phyloP scores from a whole-genome alignment of 1,139 yeast species.

The Nakaseomyces bracarensis region DNA sequence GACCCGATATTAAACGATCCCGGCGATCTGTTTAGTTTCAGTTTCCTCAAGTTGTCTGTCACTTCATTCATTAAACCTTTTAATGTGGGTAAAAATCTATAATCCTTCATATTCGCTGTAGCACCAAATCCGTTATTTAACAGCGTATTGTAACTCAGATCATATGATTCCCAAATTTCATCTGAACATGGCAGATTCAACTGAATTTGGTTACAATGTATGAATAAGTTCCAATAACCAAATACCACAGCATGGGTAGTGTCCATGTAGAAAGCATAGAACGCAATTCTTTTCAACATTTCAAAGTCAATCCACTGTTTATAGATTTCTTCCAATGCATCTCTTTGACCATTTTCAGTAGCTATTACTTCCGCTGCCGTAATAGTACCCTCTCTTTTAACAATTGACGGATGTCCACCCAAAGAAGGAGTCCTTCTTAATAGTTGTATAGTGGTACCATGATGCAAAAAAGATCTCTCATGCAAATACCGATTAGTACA shows the following conservation, averaged over 20 bases:
- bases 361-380: slow-evolving; percentile 9
- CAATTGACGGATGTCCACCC: slow-evolving; percentile 54
- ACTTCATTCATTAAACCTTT: slow-evolving; percentile 38
- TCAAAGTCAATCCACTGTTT: slow-evolving; percentile 70
- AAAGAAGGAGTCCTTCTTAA: slow-evolving; percentile 65
- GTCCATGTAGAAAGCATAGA: slow-evolving; percentile 73
- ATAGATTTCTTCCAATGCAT: slow-evolving; percentile 36
- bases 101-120: slow-evolving; percentile 12
- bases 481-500: slow-evolving; percentile 51
- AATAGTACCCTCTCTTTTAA: slow-evolving; percentile 25
- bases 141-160: slow-evolving; percentile 25
- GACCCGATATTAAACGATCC: not conserved
- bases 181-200: slow-evolving; percentile 74
- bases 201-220: slow-evolving; percentile 58
- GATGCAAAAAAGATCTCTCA: slow-evolving; percentile 70
- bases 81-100: slow-evolving; percentile 46
- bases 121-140: slow-evolving; percentile 22
- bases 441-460: slow-evolving; percentile 67
- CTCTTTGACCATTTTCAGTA: slow-evolving; percentile 6
- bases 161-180: slow-evolving; percentile 58
- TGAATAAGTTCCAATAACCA: slow-evolving; percentile 64
- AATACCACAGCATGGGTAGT: slow-evolving; percentile 72
- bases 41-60: not conserved
- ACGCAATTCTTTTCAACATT: slow-evolving; percentile 66
- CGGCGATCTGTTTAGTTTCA: not conserved